A percentile compares a stretch with the other conserved stretches of the same genome.
These are phyloP conservation scores for Alternaria gaisen DNA, from an alignment of 2,329 filamentous ascomycete genomes.

Conservation along the genomic window DNA sequence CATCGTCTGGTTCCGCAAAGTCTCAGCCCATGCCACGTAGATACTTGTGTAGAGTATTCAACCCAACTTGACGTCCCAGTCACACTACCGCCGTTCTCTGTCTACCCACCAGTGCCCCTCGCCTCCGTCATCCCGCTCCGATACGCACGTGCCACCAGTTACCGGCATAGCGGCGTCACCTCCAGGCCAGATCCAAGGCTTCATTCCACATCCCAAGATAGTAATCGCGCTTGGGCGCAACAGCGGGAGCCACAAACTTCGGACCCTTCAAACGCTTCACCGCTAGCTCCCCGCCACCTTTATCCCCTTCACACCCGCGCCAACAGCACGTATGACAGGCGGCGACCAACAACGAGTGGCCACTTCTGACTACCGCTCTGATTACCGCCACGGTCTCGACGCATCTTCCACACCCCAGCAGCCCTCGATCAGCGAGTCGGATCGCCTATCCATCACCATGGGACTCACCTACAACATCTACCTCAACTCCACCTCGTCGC, in stretches of 20 bases:
- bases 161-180: slow-evolving; percentile 17
- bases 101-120: background rate
- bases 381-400: slow-evolving; percentile 14
- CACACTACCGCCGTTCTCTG: background rate
- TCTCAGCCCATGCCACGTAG: background rate
- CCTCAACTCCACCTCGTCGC: slow-evolving; percentile 81
- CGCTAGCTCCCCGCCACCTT: slow-evolving; percentile 8
- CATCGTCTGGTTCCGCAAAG: background rate
- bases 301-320: slow-evolving; percentile 1
- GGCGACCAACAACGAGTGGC: slow-evolving; percentile 18
- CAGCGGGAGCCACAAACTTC: slow-evolving; percentile 12
- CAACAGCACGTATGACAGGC: slow-evolving; percentile 22
- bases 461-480: slow-evolving; percentile 92
- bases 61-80: background rate
- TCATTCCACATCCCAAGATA: slow-evolving; percentile 16
- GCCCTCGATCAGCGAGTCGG: slow-evolving; percentile 10
- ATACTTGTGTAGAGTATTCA: background rate
- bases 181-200: slow-evolving; percentile 20
- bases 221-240: slow-evolving; percentile 21
- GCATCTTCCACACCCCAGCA: slow-evolving; percentile 10
- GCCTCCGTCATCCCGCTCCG: slow-evolving; percentile 21
- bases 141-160: slow-evolving; percentile 29
- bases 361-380: slow-evolving; percentile 16
- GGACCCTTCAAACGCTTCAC: slow-evolving; percentile 1
- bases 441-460: slow-evolving; percentile 62